Evolutionary conservation across 306 rosid genomes (phyloP), one percentile per base, ranked within the genome.

Genomic region (Lupinus albus): DNA sequence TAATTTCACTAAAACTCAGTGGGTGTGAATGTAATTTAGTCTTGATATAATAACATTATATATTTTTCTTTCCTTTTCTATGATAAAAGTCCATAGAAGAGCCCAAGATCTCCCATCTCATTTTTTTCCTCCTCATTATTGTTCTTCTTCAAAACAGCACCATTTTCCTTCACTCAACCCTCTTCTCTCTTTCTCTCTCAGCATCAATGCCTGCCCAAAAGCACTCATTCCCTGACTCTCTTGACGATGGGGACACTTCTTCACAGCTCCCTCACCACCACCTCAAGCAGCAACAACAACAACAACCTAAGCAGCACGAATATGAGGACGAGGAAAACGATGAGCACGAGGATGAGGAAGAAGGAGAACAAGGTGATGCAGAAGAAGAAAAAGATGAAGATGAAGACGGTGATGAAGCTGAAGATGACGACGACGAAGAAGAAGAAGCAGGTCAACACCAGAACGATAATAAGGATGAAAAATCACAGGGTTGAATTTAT

Each of bases 201-300:
- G 51, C 72, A 80, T 41, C 88, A 87, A 92, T 92, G 98, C 98
- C 98, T 70, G 91, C 94, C 11, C 98, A 92, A 81, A 92, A 92
- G 86, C 98, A 95, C 15, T 80, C 91, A 10, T 45, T 73, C 46
- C 70, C 92, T 0, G 91, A 52, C 3, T 18, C 72, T 16, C 52
- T 73, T 4, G 57, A 73, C 32, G 87, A 81, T n/a, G 92, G 78
- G 9, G 91, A 83, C 72, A 18, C 81, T 58, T 51, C 81, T 6
- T 68, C 38, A 12, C 33, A 11, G 35, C 60, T 76, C 74, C 58
- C 12, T 39, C 77, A 65, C 30, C 88, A 76, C 28, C 88, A 76
- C 60, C 66, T 79, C 60, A 87, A 84, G 71, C 73, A 59, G 8
- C 63, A 11, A 30, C 47, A 11, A 68, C 80, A 73, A 21, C 48